These are phyloP conservation scores for Phytophthora litchii DNA, from an alignment of 352 stramenopile species.

Conservation along the genomic window DNA sequence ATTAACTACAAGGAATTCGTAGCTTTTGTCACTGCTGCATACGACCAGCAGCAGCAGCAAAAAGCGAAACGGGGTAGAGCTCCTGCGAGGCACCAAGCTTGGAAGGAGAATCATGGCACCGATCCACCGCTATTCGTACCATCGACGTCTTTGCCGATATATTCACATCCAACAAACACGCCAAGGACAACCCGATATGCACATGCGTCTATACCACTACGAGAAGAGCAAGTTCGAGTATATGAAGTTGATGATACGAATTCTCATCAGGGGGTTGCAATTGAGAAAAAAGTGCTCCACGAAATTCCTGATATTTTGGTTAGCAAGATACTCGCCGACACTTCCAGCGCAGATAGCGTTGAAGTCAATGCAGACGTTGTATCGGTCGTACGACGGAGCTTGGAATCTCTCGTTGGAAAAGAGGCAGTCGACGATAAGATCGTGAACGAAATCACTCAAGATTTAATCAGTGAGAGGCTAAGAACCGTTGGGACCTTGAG, in stretches of 20 bases:
- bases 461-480: conserved; percentile 42
- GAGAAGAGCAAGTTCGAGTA: conserved; percentile 13
- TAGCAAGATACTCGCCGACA: conserved; percentile 28
- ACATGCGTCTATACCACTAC: neutral
- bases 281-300: conserved; percentile 34
- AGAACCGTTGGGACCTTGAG: neutral
- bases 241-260: conserved; percentile 28
- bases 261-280: conserved; percentile 6
- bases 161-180: conserved; percentile 12
- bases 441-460: conserved; percentile 41
- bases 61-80: conserved; percentile 1
- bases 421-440: conserved; percentile 37
- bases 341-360: neutral
- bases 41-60: conserved; percentile 42
- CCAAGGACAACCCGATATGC: neutral
- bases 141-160: conserved; percentile 36
- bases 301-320: conserved; percentile 44
- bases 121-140: conserved; percentile 5
- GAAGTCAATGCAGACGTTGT: conserved; percentile 10
- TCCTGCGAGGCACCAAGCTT: neutral
- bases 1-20: conserved; percentile 85
- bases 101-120: conserved; percentile 2
- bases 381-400: conserved; percentile 35
- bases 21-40: conserved; percentile 67
- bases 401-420: conserved; percentile 39